Percentiles rank a stretch among this genome's conserved stretches.
These are phyloP conservation scores for Fusarium redolens DNA, from an alignment of 2,329 filamentous ascomycete genomes.

Conservation along the genomic window DNA sequence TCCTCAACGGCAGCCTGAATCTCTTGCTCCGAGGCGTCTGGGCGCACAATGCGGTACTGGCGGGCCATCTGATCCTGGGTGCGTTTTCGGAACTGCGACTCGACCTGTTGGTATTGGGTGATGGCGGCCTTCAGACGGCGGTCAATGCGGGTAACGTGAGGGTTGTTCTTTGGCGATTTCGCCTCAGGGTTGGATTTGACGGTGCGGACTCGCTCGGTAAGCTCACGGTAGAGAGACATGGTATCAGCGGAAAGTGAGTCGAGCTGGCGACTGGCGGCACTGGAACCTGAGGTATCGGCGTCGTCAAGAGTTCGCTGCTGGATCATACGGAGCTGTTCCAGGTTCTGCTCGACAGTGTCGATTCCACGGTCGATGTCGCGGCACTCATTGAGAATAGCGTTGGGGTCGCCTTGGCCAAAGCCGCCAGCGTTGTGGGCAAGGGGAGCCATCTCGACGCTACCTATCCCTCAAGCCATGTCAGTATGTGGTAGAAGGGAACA, in stretches of 20 bases:
- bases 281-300: conserved; percentile 76
- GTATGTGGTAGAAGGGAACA: conserved; percentile 5
- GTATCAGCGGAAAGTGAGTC: conserved; percentile 81
- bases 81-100: conserved; percentile 82
- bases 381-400: conserved; percentile 86
- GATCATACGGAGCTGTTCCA: conserved; percentile 76
- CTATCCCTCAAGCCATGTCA: conserved; percentile 47
- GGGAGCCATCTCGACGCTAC: conserved; percentile 78
- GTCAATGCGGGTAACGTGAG: conserved; percentile 85
- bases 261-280: conserved; percentile 74
- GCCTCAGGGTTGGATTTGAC: conserved; percentile 87
- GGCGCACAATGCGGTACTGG: conserved; percentile 89
- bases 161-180: conserved; percentile 76
- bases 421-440: conserved; percentile 64
- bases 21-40: conserved; percentile 82
- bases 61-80: conserved; percentile 86
- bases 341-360: conserved; percentile 76
- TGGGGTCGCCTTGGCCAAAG: conserved; percentile 69
- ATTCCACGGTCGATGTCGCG: conserved; percentile 82
- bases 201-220: conserved; percentile 81
- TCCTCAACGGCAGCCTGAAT: conserved; percentile 82
- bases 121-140: conserved; percentile 84
- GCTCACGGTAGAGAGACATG: conserved; percentile 82
- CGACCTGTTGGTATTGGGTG: conserved; percentile 82
- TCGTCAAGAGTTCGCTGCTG: conserved; percentile 80